Base-by-base conservation (phyloP, 805 yeast species). In the Kodamaea kakaduensis region DNA sequence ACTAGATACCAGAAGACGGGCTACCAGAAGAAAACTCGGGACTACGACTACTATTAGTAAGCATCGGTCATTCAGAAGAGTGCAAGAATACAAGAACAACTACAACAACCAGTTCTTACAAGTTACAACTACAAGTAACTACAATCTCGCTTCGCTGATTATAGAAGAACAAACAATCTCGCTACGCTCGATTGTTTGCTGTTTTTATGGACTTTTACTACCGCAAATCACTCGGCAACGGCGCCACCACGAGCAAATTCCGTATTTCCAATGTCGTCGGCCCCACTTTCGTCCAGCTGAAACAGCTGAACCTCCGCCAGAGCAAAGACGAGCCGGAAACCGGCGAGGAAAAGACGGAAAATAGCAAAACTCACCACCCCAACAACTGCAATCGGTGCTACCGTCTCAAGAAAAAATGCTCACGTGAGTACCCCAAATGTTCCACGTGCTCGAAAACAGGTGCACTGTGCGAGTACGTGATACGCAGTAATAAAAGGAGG, bases 391-490 rank as follows among this genome's bases (percentile, higher is more conserved):
- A 46, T 22, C 47, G 69, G 14, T 66, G 71, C 47, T 64, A 67
- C 40, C 49, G 64, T 24, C 52, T 67, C 37, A 67, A 67, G 52
- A 67, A 67, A 44, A 64, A 64, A 45, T 67, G 71, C 42, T 53
- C 58, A 30, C 50, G 70, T 33, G 54, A 52, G 21, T 59, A 57
- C 36, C 71, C 72, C 7, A 48, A 44, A 35, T 67, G 73, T 35
- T 45, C 51, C 26, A 56, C 62, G 43, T 67, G 73, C 42, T 35
- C 30, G n/a, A 58, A 58, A 37, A 48, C 67, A 3, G 56, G 59
- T 2, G 44, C 61, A 19, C 56, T 46, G 19, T 67, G 73, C 39
- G 64, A 61, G 37, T 67, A 67, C 44, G 54, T 62, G 5, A 50
- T 53, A 21, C 38, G 69, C 30, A 47, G 53, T 21, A 54, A 50